A percentile compares a stretch with the other conserved stretches of the same genome.
These are phyloP conservation scores for Ramaria sp. DNA, from an alignment of 768 basidiomycete species.

Conservation along the genomic window DNA sequence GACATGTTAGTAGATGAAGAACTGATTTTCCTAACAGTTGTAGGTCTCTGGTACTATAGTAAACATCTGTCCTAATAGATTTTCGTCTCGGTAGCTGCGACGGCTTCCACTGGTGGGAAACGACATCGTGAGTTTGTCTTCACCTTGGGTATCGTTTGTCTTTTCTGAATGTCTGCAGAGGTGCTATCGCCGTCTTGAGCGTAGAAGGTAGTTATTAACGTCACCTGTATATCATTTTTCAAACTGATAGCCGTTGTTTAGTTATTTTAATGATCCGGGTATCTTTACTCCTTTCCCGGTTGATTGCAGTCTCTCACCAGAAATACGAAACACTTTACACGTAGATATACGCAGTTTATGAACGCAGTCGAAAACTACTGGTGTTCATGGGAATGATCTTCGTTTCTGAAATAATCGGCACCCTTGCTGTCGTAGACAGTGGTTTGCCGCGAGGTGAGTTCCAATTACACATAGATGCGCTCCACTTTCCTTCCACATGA, in stretches of 20 bases:
- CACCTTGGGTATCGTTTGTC: neutral
- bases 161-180: neutral
- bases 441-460: constrained; percentile 28
- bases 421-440: too few relatives aligned
- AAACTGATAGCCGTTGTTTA: neutral
- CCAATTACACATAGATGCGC: neutral
- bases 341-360: constrained; percentile 38
- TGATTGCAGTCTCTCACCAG: neutral
- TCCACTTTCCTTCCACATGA: too few relatives aligned
- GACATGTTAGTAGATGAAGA: neutral
- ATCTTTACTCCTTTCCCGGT: too few relatives aligned
- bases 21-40: neutral
- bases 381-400: constrained; percentile 33
- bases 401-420: constrained; percentile 22
- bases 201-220: neutral
- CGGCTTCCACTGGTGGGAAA: neutral
- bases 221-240: neutral
- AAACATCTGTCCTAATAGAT: neutral
- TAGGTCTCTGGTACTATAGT: neutral
- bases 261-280: neutral
- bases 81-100: neutral
- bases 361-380: constrained; percentile 39
- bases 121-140: neutral
- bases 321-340: neutral
- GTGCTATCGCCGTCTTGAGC: neutral